Percentiles rank a stretch among this genome's conserved stretches.
These are phyloP conservation scores for Trebouxia gelatinosa DNA, from an alignment of 163 green algal species.

Conservation along the genomic window DNA sequence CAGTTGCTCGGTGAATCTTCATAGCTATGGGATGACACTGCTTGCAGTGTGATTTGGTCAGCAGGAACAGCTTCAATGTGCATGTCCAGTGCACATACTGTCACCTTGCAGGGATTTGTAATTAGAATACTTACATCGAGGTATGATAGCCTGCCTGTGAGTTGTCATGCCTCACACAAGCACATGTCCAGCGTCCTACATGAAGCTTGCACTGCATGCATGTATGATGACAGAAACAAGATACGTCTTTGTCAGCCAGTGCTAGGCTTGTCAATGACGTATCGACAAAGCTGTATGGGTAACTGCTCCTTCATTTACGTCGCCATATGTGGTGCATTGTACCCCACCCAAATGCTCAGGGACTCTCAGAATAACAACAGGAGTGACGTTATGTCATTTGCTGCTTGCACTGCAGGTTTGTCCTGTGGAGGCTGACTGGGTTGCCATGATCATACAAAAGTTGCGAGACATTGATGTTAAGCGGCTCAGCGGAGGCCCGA, in stretches of 20 bases:
- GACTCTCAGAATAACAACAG: not conserved
- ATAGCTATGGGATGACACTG: not conserved
- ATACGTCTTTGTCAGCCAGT: not conserved
- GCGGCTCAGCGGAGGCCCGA: slow-evolving; percentile 63
- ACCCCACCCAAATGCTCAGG: no score
- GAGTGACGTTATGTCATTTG: not conserved
- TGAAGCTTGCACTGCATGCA: no score
- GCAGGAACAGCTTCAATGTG: not conserved
- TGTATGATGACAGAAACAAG: no score
- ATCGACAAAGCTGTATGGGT: no score
- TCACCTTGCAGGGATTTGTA: not conserved
- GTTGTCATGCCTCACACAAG: no score
- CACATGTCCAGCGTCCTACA: no score
- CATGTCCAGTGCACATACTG: not conserved
- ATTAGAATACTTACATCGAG: not conserved
- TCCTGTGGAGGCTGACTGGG: slow-evolving; percentile 70
- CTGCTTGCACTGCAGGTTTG: slow-evolving; percentile 65
- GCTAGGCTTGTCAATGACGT: not conserved
- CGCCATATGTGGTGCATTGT: no score
- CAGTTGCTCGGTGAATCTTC: not conserved
- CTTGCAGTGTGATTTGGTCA: not conserved
- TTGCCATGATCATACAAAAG: slow-evolving; percentile 69
- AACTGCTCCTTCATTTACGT: no score
- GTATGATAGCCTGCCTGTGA: no score
- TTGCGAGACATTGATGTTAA: slow-evolving; percentile 76